Base-by-base conservation (phyloP, 352 stramenopile species). In the Aphanomyces invadans region DNA sequence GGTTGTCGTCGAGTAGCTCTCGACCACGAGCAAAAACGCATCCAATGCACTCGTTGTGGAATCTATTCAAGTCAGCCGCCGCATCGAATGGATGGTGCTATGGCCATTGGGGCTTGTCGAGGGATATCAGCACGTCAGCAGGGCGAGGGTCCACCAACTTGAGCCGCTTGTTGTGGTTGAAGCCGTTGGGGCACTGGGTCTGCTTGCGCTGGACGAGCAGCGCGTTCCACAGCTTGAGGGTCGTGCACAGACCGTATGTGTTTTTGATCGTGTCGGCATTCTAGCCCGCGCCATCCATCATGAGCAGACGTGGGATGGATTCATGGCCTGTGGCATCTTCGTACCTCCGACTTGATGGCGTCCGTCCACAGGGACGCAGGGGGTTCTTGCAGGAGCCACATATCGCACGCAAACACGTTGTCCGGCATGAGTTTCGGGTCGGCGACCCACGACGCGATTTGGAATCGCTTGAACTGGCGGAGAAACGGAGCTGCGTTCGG, bases 181-280 rank as follows among this genome's bases (percentile, higher is more conserved):
- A 90, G 31, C 84, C 82, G 44, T 83, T 68, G 3, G 68, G 53
- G 44, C 84, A 93, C 32, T 82, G 70, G 4, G 71, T 71, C 29
- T 71, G 70, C 56, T 86, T 87, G 64, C 80, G 82, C 32, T 83
- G 73, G 2, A 88, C 67, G n/a, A 93, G 71, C 53, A 77, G 81
- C 33, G 79, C 74, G 59, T 93, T 93, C 23, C 88, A 73, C 28
- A 86, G 54, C 65, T 89, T 90, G 57, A 93, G 73, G 57, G 72
- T 81, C 36, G 84, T 93, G 68, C 82, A 93, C n/a, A 93, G 53
- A 15, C 81, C 82, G 39, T 89, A 93, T 17, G 74, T 82, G 48
- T 89, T 72, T 49, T 80, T 64, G 73, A 90, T 80, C 12, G 62
- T 57, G 57, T 80, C 70, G 26, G 70, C 57, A 56, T 91, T 74